phyloP scores from a whole-genome alignment of 1,284 basidiomycete genomes.

The Porodaedalea pini region DNA sequence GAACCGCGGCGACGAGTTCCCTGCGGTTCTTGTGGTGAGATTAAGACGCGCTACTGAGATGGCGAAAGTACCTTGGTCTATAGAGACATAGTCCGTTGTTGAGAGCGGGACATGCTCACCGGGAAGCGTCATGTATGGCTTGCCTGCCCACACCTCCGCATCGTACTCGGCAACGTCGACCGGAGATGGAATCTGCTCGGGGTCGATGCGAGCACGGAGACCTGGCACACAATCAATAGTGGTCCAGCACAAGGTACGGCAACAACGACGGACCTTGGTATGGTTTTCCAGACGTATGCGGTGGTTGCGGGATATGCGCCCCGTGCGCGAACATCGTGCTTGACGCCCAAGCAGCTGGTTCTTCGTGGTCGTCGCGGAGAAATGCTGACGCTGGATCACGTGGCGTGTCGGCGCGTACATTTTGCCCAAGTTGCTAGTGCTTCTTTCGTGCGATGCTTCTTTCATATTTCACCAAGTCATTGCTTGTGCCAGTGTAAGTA shows the following conservation, averaged over 20 bases:
- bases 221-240: constrained; percentile 38
- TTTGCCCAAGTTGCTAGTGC: too few relatives aligned
- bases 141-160: constrained; percentile 78
- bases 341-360: not conserved
- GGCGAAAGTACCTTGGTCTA: constrained; percentile 80
- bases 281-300: constrained; percentile 72
- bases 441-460: too few relatives aligned
- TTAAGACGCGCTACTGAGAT: not conserved
- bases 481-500: too few relatives aligned
- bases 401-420: too few relatives aligned
- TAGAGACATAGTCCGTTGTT: constrained; percentile 82
- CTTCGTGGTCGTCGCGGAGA: not conserved
- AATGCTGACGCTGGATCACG: not conserved
- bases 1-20: constrained; percentile 69
- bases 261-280: constrained; percentile 47
- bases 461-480: too few relatives aligned
- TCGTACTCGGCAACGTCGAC: constrained; percentile 83
- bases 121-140: constrained; percentile 74
- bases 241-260: not conserved
- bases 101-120: constrained; percentile 78
- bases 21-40: constrained; percentile 31
- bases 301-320: constrained; percentile 72
- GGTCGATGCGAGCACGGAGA: constrained; percentile 82
- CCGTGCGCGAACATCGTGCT: constrained; percentile 40
- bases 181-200: constrained; percentile 88